Conservation (phyloP, 371 early-diverging fungal genomes). For the Syncephalastrum racemosum region DNA sequence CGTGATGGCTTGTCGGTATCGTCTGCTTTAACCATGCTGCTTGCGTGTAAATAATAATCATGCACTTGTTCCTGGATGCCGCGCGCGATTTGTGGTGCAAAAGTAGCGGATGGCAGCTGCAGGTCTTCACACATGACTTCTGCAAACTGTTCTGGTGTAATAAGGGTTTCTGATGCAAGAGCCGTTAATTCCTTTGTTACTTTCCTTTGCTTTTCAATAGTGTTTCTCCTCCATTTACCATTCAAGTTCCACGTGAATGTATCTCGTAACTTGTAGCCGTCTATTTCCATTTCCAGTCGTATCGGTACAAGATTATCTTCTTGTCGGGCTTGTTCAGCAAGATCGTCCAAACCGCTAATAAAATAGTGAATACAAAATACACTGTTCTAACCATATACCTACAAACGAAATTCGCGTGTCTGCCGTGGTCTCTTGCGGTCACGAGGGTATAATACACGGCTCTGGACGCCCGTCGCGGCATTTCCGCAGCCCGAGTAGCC, state of each 20-base stretch:
- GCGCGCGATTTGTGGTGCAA: slow-evolving; percentile 60
- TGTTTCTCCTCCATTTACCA: slow-evolving; percentile 40
- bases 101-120: slow-evolving; percentile 55
- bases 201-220: background rate
- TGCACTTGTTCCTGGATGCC: slow-evolving; percentile 77
- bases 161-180: slow-evolving; percentile 10
- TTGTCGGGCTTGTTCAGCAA: slow-evolving; percentile 60
- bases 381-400: slow-evolving; percentile 11
- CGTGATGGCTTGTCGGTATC: background rate
- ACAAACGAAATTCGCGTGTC: slow-evolving; percentile 34
- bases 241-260: slow-evolving; percentile 93
- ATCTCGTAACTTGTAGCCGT: slow-evolving; percentile 82
- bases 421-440: slow-evolving; percentile 32
- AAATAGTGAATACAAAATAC: background rate
- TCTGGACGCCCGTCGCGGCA: slow-evolving; percentile 18
- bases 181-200: background rate
- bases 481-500: slow-evolving; percentile 45
- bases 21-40: slow-evolving; percentile 23
- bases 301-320: slow-evolving; percentile 84
- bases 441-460: slow-evolving; percentile 31
- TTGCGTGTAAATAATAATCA: slow-evolving; percentile 61
- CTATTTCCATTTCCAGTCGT: slow-evolving; percentile 85
- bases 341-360: slow-evolving; percentile 42
- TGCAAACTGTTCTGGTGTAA: slow-evolving; percentile 79
- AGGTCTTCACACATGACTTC: slow-evolving; percentile 82